Percentiles rank a stretch among this genome's conserved stretches.
phyloP scores from a whole-genome alignment of 2,329 filamentous ascomycete genomes.

The Penicillium sp. region DNA sequence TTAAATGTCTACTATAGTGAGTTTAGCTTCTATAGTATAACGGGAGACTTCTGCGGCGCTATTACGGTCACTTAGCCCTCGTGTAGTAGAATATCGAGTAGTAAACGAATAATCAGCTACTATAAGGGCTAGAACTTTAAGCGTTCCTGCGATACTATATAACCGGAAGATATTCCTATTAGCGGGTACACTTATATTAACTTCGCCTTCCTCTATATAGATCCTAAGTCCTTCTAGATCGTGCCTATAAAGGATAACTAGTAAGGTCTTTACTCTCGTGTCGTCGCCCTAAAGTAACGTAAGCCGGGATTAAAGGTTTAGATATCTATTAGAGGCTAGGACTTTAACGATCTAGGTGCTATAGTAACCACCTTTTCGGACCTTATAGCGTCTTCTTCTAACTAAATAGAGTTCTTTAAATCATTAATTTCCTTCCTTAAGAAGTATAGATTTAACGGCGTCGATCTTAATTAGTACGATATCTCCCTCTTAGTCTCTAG shows the following conservation, averaged over 20 bases:
- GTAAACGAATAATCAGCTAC: conserved; percentile 40
- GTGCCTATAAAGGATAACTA: conserved; percentile 34
- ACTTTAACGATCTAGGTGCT: conserved; percentile 32
- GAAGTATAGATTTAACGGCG: conserved; percentile 9
- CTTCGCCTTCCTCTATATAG: conserved; percentile 53
- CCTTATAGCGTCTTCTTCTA: neutral
- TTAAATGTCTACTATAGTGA: conserved; percentile 41
- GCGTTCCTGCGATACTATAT: conserved; percentile 29
- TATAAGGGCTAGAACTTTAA: conserved; percentile 43
- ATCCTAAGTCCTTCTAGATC: conserved; percentile 43
- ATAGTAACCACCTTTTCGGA: conserved; percentile 27
- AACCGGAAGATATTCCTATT: conserved; percentile 28
- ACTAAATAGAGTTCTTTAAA: conserved; percentile 7
- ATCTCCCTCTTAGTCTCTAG: no score
- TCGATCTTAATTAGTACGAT: conserved; percentile 23
- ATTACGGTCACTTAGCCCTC: neutral
- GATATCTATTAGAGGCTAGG: conserved; percentile 36
- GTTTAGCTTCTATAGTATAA: conserved; percentile 19
- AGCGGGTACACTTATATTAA: conserved; percentile 41
- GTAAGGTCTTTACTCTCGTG: conserved; percentile 26
- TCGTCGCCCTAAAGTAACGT: conserved; percentile 43
- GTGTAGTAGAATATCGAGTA: neutral
- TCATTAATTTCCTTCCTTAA: conserved; percentile 7
- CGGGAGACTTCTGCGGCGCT: conserved; percentile 9
- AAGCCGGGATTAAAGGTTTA: conserved; percentile 27